Conservation (phyloP, 139 green algal species). For the Volvox reticuliferus region DNA sequence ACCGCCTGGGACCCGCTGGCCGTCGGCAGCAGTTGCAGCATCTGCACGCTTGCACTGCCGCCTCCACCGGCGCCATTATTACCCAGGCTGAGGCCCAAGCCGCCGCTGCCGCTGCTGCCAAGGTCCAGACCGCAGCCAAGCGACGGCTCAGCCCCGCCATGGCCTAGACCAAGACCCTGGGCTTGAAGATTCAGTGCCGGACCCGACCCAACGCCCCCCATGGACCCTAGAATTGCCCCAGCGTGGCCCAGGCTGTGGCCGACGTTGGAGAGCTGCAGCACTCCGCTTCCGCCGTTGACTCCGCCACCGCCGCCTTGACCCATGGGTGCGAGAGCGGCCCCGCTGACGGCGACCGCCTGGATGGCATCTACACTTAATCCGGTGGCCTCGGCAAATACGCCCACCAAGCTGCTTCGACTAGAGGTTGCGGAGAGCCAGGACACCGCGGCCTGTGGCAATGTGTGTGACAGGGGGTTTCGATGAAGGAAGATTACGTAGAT, state of each 20-base stretch:
- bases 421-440: slow-evolving; percentile 3
- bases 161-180: neutral
- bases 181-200: neutral
- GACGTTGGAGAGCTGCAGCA: neutral
- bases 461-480: too few species aligned
- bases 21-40: slow-evolving; percentile 14
- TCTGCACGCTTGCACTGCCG: neutral
- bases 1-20: neutral
- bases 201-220: neutral
- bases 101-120: neutral
- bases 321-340: neutral
- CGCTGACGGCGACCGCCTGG: slow-evolving; percentile 26
- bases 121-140: neutral
- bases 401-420: neutral
- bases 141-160: neutral
- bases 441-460: slow-evolving; percentile 15
- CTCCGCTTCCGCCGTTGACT: neutral
- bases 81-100: neutral
- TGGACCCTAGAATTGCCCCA: neutral
- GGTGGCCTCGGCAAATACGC: neutral
- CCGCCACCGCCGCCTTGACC: neutral
- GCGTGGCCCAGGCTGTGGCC: neutral
- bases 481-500: too few species aligned
- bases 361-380: slow-evolving; percentile 22
- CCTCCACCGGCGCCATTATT: neutral